Evolutionary conservation across 331 rosid species (phyloP), one percentile per base, ranked within the genome.

Genomic region (Rhamnella rubrinervis): DNA sequence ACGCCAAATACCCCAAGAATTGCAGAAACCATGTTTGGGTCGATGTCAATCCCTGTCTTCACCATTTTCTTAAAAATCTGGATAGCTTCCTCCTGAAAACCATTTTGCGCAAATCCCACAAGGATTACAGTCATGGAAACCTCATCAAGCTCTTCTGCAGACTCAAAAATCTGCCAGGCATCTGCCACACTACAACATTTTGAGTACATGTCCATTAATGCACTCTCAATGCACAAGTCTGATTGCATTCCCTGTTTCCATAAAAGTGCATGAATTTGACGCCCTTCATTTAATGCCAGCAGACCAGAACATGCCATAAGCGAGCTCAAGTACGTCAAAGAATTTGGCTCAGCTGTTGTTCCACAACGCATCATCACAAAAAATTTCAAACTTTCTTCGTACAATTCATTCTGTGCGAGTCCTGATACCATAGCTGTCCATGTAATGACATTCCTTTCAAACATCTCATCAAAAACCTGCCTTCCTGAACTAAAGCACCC

Each of bases 391-490:
- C 96, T 77, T 26, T 79, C 86, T 41, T 65, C 81, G 56, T 75
- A 80, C 15, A 64, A 66, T 19, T 79, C 93, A 82, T 84, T 88
- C 38, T 82, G 92, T 0, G 84, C 95, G 0, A 88, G 90, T 38
- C 98, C 97, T 1, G 97, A 90, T 68, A 93, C 86, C 84, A 85
- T 84, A 7, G 98, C 98, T 2, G 96, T 90, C 98, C 97, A 93
- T 57, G 96, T 86, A 21, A 90, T 64, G 56, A 90, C 97, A 81
- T 90, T 90, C 85, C 86, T 90, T 77, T 88, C 96, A 65, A 59
- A 37, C 96, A 85, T 86, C 79, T 86, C 95, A 71, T 88, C 53
- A 52, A 93, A 93, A 78, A 93, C 87, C 67, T 70, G 84, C 53
- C 76, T 87, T 55, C 92, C 97, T 20, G 76, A 79, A 63, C 67